Conservation (phyloP, 805 yeast genomes). For the Starmera amethionina region DNA sequence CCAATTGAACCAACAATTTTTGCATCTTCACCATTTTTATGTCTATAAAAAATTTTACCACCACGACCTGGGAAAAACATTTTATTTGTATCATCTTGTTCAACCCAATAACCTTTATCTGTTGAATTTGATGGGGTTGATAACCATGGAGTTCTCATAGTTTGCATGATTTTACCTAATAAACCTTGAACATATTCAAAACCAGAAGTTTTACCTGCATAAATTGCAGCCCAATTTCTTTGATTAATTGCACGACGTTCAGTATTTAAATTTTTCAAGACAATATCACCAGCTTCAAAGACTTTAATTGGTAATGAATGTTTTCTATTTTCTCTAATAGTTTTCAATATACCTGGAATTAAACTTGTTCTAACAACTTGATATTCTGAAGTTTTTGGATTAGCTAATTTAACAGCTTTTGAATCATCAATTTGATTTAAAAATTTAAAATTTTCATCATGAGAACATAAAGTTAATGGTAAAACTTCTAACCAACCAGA, state of each 20-base stretch:
- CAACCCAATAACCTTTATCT: constrained; percentile 82
- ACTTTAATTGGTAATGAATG: constrained; percentile 92
- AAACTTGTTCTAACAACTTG: constrained; percentile 96
- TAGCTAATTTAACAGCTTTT: constrained; percentile 82
- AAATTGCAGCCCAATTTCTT: constrained; percentile 91
- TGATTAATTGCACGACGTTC: constrained; percentile 90
- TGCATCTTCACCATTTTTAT: constrained; percentile 45
- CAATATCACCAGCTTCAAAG: constrained; percentile 93
- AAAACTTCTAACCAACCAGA: constrained; percentile 94
- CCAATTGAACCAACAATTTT: constrained; percentile 76
- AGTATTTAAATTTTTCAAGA: constrained; percentile 62
- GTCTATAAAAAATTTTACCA: constrained; percentile 74
- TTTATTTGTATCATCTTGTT: constrained; percentile 52
- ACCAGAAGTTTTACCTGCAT: constrained; percentile 91
- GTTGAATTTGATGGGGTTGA: constrained; percentile 34
- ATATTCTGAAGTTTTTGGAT: constrained; percentile 94
- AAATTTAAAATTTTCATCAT: constrained; percentile 91
- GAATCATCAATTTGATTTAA: constrained; percentile 67
- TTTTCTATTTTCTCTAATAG: constrained; percentile 91
- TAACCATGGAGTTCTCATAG: constrained; percentile 83
- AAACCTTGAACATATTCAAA: constrained; percentile 93
- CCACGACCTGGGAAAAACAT: constrained; percentile 97
- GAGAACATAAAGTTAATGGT: constrained; percentile 93
- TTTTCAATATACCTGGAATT: constrained; percentile 90
- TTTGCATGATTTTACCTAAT: constrained; percentile 91